Evolutionary conservation across 768 basidiomycete species (phyloP), one percentile per base, ranked within the genome.

Genomic region (Calvatia gigantea): DNA sequence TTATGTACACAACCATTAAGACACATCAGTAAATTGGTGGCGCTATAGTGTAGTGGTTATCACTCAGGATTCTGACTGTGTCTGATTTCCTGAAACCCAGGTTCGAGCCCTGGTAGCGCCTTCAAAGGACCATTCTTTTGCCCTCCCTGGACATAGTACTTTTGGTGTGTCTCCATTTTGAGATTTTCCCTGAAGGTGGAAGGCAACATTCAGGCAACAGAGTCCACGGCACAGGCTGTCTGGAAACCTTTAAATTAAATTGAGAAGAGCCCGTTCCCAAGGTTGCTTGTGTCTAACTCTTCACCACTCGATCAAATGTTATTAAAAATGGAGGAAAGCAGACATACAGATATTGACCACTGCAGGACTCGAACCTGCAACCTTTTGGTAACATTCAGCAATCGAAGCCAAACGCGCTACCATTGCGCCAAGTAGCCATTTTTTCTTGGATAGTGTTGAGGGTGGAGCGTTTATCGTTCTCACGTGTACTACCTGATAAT

Each of bases 331-430:
- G 23, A 7, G 11, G 27, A 45, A 23, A 0, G 11, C 0, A 3
- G 23, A 15, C 12, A 49, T 14, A 4, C 4, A 42, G 12, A 67
- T 88, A n/a, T n/a, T n/a, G 87, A 89, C 83, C 86, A 87, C 88
- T 85, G 87, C 89, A 89, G 89, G 89, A 88, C 87, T 91, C 88
- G 89, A 91, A 91, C 89, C 89, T 91, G 89, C 89, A 91, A 86
- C 89, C 89, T 91, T 88, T 89, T 89, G 89, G 88, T 91, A 60
- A 41, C 43, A 42, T 42, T 12, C 35, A n/a, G 54, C 54, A 17
- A 82, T 88, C 88, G 88, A 90, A 90, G 88, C 88, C 88, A 89
- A 88, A 90, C 87, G 88, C 88, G 88, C 88, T 90, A 89, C 88
- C 88, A 90, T 90, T 90, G 88, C 87, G 88, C 88, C 75, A 90